Base-by-base conservation (phyloP, 768 basidiomycete genomes). In the Chalciporus piperatus region DNA sequence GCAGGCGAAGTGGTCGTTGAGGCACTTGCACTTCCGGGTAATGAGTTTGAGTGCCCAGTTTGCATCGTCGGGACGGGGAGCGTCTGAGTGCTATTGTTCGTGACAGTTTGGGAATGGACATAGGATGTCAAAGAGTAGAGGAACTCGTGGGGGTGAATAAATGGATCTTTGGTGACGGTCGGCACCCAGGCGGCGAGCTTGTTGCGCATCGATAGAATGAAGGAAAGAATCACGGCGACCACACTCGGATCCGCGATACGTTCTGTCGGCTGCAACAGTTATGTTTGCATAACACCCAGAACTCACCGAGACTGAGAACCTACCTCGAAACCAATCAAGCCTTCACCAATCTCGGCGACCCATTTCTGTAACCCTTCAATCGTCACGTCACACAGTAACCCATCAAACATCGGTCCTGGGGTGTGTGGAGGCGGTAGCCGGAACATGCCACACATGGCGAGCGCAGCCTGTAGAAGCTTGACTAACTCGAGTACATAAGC, bases 381-480 rank as follows among this genome's bases (percentile, higher is more conserved):
- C 0, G 90, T 90, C 13, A 75, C 69, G 66, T 93, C 89, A 62
- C 90, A 92, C 20, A 93, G 70, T 13, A 93, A 74, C 1, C 90
- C 90, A 65, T 92, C 83, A 39, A 78, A 61, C 19, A 47, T 50
- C 39, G 43, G 41, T 44, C 43, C 51, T 13, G 50, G 41, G 27
- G 50, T 32, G 32, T 52, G 48, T 28, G 48, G 59, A 41, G 53
- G 45, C 6, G 58, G 45, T 23, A 74, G 43, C 22, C 70, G 74
- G 48, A 79, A 88, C 69, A 87, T 72, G 52, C 88, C 89, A 64
- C 87, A 92, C 45, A 91, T 75, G 45, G 76, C 71, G 28, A 93
- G 77, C 25, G 80, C 81, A 10, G 82, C 80, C 62, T 92, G 90
- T 32, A 92, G 69, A 56, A 89, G 73, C 63, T 81, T 84, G 57